Evolutionary conservation across 768 basidiomycete genomes (phyloP).

Genomic region (Vararia minispora): DNA sequence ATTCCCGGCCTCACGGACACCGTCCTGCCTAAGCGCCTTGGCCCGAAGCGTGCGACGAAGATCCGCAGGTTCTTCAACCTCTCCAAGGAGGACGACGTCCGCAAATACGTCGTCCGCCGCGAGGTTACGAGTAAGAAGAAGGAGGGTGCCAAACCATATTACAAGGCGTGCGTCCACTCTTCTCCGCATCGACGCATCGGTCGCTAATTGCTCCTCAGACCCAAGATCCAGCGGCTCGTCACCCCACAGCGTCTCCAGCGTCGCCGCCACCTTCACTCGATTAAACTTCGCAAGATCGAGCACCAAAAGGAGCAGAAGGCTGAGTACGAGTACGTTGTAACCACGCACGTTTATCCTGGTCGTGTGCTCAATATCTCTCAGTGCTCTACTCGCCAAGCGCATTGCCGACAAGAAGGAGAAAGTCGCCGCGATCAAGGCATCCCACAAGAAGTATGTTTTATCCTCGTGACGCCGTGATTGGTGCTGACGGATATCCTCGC

Average conservation of each 20-base stretch:
- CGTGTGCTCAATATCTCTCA: conserved; percentile 17
- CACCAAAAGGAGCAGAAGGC: conserved; percentile 91
- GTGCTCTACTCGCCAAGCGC: conserved; percentile 75
- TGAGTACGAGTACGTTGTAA: conserved; percentile 70
- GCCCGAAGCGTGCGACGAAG: conserved; percentile 96
- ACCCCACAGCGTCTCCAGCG: conserved; percentile 94
- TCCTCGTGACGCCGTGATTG: too few species aligned
- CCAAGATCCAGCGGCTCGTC: conserved; percentile 95
- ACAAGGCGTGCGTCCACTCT: conserved; percentile 71
- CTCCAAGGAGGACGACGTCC: conserved; percentile 95
- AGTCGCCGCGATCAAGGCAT: conserved; percentile 77
- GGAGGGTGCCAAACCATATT: conserved; percentile 83
- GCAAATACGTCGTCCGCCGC: conserved; percentile 91
- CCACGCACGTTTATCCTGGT: background rate
- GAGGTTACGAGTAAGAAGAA: conserved; percentile 89
- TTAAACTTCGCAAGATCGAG: conserved; percentile 82
- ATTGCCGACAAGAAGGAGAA: conserved; percentile 90
- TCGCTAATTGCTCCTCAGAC: conserved; percentile 32
- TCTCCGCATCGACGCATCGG: background rate
- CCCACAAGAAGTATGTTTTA: conserved; percentile 52
- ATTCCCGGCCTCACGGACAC: conserved; percentile 88
- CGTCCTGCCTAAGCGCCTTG: conserved; percentile 89
- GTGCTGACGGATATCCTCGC: too few species aligned
- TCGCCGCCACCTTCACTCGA: conserved; percentile 81
- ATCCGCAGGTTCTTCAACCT: conserved; percentile 97